Conservation (phyloP, 164 flowering plant species). For the Liriodendron chinense region DNA sequence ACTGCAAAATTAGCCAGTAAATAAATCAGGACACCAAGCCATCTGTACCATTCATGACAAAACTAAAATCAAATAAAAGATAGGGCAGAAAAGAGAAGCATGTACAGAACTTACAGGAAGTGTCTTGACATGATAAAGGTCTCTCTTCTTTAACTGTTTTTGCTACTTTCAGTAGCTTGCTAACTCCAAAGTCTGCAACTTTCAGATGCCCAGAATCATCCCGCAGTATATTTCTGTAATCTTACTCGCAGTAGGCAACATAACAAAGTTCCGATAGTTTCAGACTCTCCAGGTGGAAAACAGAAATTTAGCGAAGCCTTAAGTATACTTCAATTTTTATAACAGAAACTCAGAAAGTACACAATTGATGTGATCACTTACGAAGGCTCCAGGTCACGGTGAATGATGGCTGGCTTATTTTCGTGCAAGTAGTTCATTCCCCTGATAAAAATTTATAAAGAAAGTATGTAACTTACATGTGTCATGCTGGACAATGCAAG, state of each 20-base stretch:
- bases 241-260: slow-evolving; percentile 33
- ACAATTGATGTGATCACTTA: slow-evolving; percentile 35
- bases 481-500: neutral
- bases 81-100: neutral
- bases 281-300: slow-evolving; percentile 17
- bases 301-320: neutral
- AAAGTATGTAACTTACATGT: neutral
- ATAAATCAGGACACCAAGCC: no score
- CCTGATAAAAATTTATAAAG: slow-evolving; percentile 41
- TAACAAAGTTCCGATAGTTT: slow-evolving; percentile 20
- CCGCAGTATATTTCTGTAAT: slow-evolving; percentile 91
- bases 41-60: no score
- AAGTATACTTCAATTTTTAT: neutral
- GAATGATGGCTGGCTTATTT: slow-evolving; percentile 83
- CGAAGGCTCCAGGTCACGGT: slow-evolving; percentile 98
- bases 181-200: slow-evolving; percentile 98
- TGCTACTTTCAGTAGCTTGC: slow-evolving; percentile 71
- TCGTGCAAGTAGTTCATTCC: slow-evolving; percentile 98
- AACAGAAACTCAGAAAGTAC: neutral
- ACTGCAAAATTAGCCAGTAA: neutral
- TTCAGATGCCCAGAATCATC: slow-evolving; percentile 97
- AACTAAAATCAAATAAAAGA: neutral
- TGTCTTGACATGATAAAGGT: slow-evolving; percentile 48
- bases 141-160: slow-evolving; percentile 60
- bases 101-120: slow-evolving; percentile 57